A percentile compares a stretch with the other conserved stretches of the same genome.
These are phyloP conservation scores for Ilyonectria sp. DNA, from an alignment of 2,329 filamentous ascomycete species.

Conservation along the genomic window DNA sequence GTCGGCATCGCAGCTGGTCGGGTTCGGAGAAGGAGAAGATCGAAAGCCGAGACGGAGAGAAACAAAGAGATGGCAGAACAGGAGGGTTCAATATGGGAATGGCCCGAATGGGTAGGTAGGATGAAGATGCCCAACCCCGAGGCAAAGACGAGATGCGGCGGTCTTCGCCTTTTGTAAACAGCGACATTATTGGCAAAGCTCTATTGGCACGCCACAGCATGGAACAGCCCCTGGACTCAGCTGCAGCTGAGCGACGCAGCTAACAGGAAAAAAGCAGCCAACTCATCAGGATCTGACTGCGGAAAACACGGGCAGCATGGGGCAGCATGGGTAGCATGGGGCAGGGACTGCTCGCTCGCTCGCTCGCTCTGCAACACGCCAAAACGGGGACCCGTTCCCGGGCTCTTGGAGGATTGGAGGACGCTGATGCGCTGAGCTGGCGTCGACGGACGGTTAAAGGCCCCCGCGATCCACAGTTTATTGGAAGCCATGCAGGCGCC, in stretches of 20 bases:
- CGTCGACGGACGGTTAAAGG: not conserved
- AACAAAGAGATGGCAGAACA: not conserved
- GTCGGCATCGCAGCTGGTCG: not conserved
- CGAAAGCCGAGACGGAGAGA: not conserved
- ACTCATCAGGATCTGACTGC: conserved; percentile 18
- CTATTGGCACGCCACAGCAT: not conserved
- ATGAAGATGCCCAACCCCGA: not conserved
- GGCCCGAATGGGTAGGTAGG: too few species aligned
- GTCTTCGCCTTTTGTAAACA: conserved; percentile 15
- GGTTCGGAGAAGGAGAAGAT: not conserved
- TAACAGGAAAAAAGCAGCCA: conserved; percentile 18
- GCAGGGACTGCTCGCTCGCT: not conserved
- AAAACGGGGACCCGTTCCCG: conserved; percentile 20
- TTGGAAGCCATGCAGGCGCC: not conserved
- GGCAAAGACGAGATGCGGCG: conserved; percentile 1
- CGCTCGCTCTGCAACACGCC: conserved; percentile 20
- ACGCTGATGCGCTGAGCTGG: conserved; percentile 10
- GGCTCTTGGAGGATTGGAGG: not conserved
- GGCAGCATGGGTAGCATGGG: not conserved
- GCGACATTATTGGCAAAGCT: conserved; percentile 1
- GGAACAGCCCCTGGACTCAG: conserved; percentile 18
- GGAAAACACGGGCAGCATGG: not conserved
- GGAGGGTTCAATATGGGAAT: not conserved
- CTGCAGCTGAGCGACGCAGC: conserved; percentile 24
- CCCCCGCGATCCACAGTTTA: not conserved